Evolutionary conservation across 169 alveolate genomes (phyloP), one percentile per base, ranked within the genome.

Genomic region (Eimeria falciformis): DNA sequence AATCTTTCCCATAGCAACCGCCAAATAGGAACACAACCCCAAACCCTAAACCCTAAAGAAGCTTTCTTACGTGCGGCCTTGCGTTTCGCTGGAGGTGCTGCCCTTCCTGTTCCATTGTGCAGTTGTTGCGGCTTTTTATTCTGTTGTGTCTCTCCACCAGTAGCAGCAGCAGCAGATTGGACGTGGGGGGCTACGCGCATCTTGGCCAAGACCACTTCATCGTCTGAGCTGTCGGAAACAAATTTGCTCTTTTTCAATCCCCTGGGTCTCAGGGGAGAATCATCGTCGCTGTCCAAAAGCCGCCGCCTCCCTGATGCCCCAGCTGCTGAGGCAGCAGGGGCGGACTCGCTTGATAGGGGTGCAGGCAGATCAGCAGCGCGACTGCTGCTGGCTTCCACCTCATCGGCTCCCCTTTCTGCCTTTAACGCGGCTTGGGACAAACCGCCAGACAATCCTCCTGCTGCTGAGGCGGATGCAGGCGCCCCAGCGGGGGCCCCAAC

Each of bases 241-340:
- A 88, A 45, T 45, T 56, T 71, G 89, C 86, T 88, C 47, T 75
- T 88, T 56, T 65, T 56, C 17, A 43, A 43, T 3, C 85, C 73
- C n/a, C 71, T 78, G 37, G 93, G 93, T 58, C 81, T 53, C 23
- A 88, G 12, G 1, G 93, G 93, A 4, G 93, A 88, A 40, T 88
- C 93, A 47, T 88, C 93, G 5, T 88, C 93, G 46, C 93, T 88
- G 45, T 88, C 93, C 21, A 53, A n/a, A 18, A 55, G 56, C 73
- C 81, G 58, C 79, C 53, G 88, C 27, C 87, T n/a, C 47, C 87
- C 69, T 7, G 69, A 33, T 18, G 71, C 71, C 7, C 71, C 87
- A 25, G 87, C 65, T n/a, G 71, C 87, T 3, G 87, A 78, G 25
- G 66, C 69, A 23, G 87, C 87, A n/a, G 71, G 14, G 62, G 62